phyloP scores from a whole-genome alignment of 768 basidiomycete species.

The Panaeolus papilionaceus region DNA sequence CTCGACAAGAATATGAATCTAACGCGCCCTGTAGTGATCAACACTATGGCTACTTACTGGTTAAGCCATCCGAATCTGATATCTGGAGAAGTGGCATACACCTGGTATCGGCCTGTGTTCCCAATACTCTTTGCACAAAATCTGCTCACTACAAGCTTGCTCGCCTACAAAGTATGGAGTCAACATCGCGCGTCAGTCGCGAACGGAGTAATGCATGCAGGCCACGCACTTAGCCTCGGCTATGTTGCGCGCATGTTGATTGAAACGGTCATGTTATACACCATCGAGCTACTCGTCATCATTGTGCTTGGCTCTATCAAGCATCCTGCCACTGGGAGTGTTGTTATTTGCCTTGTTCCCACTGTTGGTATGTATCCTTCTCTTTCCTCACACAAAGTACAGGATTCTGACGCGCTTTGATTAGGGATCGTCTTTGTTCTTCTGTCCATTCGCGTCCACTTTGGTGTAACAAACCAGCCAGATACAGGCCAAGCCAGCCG shows the following conservation, averaged over 20 bases:
- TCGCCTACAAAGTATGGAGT: constrained; percentile 32
- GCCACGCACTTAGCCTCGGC: constrained; percentile 22
- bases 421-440: constrained; percentile 30
- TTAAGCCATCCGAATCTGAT: constrained; percentile 26
- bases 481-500: too few relatives aligned
- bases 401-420: not conserved
- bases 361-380: constrained; percentile 27
- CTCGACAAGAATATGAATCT: not conserved
- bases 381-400: not conserved
- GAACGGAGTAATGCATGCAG: constrained; percentile 25
- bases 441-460: constrained; percentile 29
- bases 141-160: constrained; percentile 34
- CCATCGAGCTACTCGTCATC: constrained; percentile 28
- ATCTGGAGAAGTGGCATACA: constrained; percentile 8
- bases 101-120: constrained; percentile 30
- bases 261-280: constrained; percentile 34
- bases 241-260: constrained; percentile 29
- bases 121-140: constrained; percentile 35
- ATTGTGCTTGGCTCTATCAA: constrained; percentile 27
- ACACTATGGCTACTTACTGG: constrained; percentile 25
- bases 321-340: constrained; percentile 25
- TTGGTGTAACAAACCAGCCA: not conserved
- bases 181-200: constrained; percentile 32
- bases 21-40: constrained; percentile 18
- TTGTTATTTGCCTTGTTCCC: constrained; percentile 29